These are phyloP conservation scores for Haplosporangium sp. DNA, from an alignment of 371 early-diverging fungal species.

Conservation along the genomic window DNA sequence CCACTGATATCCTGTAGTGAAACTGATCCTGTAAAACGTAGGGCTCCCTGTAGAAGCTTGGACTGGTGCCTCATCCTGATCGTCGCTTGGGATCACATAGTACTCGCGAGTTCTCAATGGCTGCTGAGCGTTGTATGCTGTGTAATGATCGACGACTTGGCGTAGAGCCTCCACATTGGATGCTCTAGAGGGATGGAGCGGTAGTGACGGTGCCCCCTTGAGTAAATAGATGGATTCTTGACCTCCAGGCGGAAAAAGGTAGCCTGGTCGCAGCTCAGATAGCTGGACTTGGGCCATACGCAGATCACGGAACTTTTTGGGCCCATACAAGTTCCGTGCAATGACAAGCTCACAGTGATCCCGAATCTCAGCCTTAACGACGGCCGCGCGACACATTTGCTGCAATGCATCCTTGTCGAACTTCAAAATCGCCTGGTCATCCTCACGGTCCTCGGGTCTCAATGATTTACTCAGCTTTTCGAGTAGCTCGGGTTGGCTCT, in stretches of 20 bases:
- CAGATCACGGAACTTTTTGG: slow-evolving; percentile 52
- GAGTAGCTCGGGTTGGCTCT: slow-evolving; percentile 48
- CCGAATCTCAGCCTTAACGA: slow-evolving; percentile 42
- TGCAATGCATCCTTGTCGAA: slow-evolving; percentile 53
- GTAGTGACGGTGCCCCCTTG: slow-evolving; percentile 50
- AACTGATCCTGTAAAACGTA: slow-evolving; percentile 42
- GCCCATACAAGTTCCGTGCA: slow-evolving; percentile 48
- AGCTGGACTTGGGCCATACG: slow-evolving; percentile 52
- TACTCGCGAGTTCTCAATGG: slow-evolving; percentile 48
- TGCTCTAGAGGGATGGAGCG: slow-evolving; percentile 50
- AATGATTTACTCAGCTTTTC: slow-evolving; percentile 46
- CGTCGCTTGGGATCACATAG: slow-evolving; percentile 33
- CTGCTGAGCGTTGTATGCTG: slow-evolving; percentile 46
- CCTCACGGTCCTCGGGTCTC: slow-evolving; percentile 44
- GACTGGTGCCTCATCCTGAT: slow-evolving; percentile 1
- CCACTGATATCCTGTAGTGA: slow-evolving; percentile 49
- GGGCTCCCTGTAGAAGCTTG: slow-evolving; percentile 5
- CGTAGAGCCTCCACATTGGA: slow-evolving; percentile 54
- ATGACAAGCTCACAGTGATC: slow-evolving; percentile 54
- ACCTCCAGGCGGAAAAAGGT: slow-evolving; percentile 51
- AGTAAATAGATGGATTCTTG: slow-evolving; percentile 53
- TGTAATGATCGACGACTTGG: slow-evolving; percentile 56
- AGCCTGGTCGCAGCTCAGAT: slow-evolving; percentile 38
- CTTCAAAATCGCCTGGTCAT: slow-evolving; percentile 50
- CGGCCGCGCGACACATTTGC: slow-evolving; percentile 50